phyloP scores from a whole-genome alignment of 2,329 filamentous ascomycete genomes.

The Colletotrichum karsti region DNA sequence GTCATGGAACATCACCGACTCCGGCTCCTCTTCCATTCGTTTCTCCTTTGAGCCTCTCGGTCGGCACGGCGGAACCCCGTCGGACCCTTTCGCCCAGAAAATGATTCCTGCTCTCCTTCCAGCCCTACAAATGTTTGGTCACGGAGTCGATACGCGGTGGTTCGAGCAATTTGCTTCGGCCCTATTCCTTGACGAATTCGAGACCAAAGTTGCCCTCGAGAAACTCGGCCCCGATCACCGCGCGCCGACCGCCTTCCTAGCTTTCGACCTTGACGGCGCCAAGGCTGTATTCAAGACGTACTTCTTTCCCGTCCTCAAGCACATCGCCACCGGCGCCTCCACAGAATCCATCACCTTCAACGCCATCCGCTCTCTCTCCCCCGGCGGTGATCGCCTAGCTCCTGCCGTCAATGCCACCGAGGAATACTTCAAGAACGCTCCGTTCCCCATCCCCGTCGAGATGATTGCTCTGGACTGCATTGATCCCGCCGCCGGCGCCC shows the following conservation, averaged over 20 bases:
- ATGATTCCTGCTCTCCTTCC: slow-evolving; percentile 26
- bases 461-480: slow-evolving; percentile 38
- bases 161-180: slow-evolving; percentile 32
- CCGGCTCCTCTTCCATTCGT: slow-evolving; percentile 23
- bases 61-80: slow-evolving; percentile 18
- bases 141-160: slow-evolving; percentile 28
- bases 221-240: slow-evolving; percentile 30
- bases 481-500: slow-evolving; percentile 34
- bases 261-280: slow-evolving; percentile 34
- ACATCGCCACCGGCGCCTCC: slow-evolving; percentile 32
- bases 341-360: slow-evolving; percentile 32
- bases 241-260: slow-evolving; percentile 34
- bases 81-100: slow-evolving; percentile 27
- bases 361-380: slow-evolving; percentile 33
- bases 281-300: slow-evolving; percentile 34
- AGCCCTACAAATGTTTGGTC: slow-evolving; percentile 10
- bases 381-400: slow-evolving; percentile 28
- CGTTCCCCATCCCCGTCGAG: slow-evolving; percentile 33
- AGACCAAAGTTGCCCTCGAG: slow-evolving; percentile 14
- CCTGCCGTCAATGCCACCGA: slow-evolving; percentile 32
- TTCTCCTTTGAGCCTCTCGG: slow-evolving; percentile 30
- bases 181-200: slow-evolving; percentile 32
- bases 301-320: slow-evolving; percentile 36
- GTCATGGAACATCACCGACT: slow-evolving; percentile 29
- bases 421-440: slow-evolving; percentile 28